phyloP scores from a whole-genome alignment of 106 monocot species.

The Dioscorea alata region DNA sequence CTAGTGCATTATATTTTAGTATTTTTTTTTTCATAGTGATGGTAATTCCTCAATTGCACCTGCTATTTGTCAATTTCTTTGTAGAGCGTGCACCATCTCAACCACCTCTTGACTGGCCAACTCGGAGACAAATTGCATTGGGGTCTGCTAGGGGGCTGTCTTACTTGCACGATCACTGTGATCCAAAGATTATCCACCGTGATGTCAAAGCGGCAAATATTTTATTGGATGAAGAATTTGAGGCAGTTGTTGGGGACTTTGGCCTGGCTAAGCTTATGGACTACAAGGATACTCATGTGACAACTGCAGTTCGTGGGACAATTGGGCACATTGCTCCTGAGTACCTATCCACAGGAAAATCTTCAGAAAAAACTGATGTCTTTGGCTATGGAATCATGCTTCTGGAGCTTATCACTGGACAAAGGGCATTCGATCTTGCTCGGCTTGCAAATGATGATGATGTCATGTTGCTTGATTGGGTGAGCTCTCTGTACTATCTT shows the following conservation, averaged over 20 bases:
- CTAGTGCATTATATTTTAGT: no score
- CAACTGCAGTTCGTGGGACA: slow-evolving; percentile 91
- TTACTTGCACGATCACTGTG: slow-evolving; percentile 94
- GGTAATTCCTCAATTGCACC: no score
- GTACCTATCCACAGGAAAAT: slow-evolving; percentile 92
- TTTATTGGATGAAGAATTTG: slow-evolving; percentile 90
- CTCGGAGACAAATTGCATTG: slow-evolving; percentile 68
- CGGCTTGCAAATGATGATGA: slow-evolving; percentile 96
- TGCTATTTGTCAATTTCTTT: neutral
- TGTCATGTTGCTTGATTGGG: slow-evolving; percentile 99
- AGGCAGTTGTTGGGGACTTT: slow-evolving; percentile 97
- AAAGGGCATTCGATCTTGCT: slow-evolving; percentile 97
- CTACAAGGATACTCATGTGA: slow-evolving; percentile 98
- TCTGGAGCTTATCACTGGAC: slow-evolving; percentile 93
- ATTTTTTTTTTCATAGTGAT: no score
- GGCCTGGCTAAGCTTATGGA: slow-evolving; percentile 97
- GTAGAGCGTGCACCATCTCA: slow-evolving; percentile 59
- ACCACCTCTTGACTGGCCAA: slow-evolving; percentile 74
- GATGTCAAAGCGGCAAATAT: slow-evolving; percentile 99
- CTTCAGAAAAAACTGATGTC: slow-evolving; percentile 95
- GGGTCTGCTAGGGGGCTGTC: slow-evolving; percentile 90
- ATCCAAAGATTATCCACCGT: slow-evolving; percentile 98
- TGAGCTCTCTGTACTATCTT: slow-evolving; percentile 11
- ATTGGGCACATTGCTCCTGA: slow-evolving; percentile 98
- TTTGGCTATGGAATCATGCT: slow-evolving; percentile 99